Conservation (phyloP, 176 grass and related monocot genomes). For the Oryza rufipogon region DNA sequence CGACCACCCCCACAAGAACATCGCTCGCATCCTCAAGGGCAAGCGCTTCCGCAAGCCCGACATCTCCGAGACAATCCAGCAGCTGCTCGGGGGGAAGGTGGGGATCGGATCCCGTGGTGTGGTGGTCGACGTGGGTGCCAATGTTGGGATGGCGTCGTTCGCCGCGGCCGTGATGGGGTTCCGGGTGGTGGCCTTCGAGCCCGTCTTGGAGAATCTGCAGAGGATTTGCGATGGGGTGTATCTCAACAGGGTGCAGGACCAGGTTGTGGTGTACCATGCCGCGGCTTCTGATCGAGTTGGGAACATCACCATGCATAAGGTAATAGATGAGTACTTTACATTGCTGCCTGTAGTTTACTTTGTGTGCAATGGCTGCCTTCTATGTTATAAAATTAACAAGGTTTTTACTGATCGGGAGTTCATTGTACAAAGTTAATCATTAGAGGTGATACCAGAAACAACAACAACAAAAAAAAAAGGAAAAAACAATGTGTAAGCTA, state of each 20-base stretch:
- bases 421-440: neutral
- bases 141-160: conserved; percentile 91
- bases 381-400: neutral
- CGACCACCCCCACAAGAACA: conserved; percentile 81
- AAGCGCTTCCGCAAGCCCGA: conserved; percentile 88
- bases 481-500: neutral
- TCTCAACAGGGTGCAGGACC: conserved; percentile 66
- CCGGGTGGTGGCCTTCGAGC: conserved; percentile 85
- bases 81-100: conserved; percentile 53
- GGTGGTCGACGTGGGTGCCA: conserved; percentile 87
- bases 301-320: conserved; percentile 77
- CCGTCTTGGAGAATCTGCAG: conserved; percentile 80
- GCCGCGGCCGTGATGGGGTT: conserved; percentile 86
- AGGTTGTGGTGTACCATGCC: conserved; percentile 51
- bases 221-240: conserved; percentile 82
- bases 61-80: conserved; percentile 76
- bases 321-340: neutral
- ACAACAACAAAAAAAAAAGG: no score
- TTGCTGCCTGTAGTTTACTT: neutral
- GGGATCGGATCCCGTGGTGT: conserved; percentile 35
- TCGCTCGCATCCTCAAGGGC: conserved; percentile 74
- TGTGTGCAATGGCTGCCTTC: neutral
- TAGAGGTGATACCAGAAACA: neutral
- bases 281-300: conserved; percentile 77
- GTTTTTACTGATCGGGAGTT: neutral